A percentile compares a stretch with the other conserved stretches of the same genome.
phyloP scores from a whole-genome alignment of 1,139 yeast species.

The Blastobotrys arbuscula region DNA sequence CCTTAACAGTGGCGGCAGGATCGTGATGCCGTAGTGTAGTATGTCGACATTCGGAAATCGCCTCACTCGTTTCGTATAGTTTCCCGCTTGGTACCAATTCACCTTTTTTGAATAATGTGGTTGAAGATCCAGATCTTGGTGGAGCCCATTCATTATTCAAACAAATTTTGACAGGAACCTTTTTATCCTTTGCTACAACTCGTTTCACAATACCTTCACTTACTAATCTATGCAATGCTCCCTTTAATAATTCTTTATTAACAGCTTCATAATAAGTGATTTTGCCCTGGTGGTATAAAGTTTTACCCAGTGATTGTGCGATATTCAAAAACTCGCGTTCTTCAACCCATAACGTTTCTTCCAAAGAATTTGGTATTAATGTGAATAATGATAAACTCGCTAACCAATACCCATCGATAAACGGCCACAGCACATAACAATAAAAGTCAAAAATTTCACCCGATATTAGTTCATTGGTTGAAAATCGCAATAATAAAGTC shows the following conservation, averaged over 20 bases:
- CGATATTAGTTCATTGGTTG: slow-evolving; percentile 29
- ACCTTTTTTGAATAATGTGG: slow-evolving; percentile 12
- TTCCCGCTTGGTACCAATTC: slow-evolving; percentile 26
- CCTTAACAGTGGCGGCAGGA: slow-evolving; percentile 10
- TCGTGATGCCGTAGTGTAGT: slow-evolving; percentile 24
- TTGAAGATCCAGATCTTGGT: background rate
- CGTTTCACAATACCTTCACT: slow-evolving; percentile 33
- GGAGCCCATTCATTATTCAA: slow-evolving; percentile 25
- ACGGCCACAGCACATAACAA: slow-evolving; percentile 42
- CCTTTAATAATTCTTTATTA: slow-evolving; percentile 38
- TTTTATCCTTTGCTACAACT: slow-evolving; percentile 15
- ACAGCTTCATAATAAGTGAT: slow-evolving; percentile 39
- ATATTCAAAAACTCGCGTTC: slow-evolving; percentile 32
- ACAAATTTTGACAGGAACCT: slow-evolving; percentile 12
- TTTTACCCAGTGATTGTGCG: slow-evolving; percentile 39
- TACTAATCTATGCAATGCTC: slow-evolving; percentile 34
- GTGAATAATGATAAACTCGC: slow-evolving; percentile 36
- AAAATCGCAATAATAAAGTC: slow-evolving; percentile 25
- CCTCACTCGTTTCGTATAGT: slow-evolving; percentile 29
- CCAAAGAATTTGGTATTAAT: slow-evolving; percentile 26
- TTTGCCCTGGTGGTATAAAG: slow-evolving; percentile 40
- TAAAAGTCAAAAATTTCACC: slow-evolving; percentile 40
- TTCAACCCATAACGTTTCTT: slow-evolving; percentile 27
- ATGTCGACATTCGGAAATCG: slow-evolving; percentile 30
- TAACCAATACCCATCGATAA: slow-evolving; percentile 42